Conservation (phyloP, 1,284 basidiomycete genomes). For the Schizopora paradoxa region DNA sequence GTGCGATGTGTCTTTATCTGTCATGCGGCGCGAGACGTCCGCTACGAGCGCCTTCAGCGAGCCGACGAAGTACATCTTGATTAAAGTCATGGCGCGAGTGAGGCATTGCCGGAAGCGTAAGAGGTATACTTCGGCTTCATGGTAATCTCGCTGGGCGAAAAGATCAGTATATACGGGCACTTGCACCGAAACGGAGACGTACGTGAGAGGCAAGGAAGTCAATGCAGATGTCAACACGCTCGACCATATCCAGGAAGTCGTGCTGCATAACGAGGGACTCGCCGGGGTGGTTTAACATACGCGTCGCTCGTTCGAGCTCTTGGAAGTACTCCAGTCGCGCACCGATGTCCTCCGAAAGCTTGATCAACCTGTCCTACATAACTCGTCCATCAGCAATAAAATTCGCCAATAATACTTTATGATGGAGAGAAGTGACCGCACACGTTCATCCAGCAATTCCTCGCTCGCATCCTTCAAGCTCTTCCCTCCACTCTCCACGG, state of each 20-base stretch:
- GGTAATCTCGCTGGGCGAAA: constrained; percentile 68
- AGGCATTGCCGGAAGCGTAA: constrained; percentile 94
- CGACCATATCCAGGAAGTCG: constrained; percentile 92
- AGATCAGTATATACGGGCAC: neutral
- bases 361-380: constrained; percentile 64
- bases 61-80: constrained; percentile 90
- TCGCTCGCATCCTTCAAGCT: constrained; percentile 89
- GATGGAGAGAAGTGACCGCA: constrained; percentile 30
- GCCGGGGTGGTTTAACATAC: constrained; percentile 88
- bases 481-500: constrained; percentile 84
- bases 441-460: constrained; percentile 79
- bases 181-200: constrained; percentile 29
- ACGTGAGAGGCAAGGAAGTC: constrained; percentile 84
- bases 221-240: constrained; percentile 87
- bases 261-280: constrained; percentile 83
- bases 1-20: constrained; percentile 76
- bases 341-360: constrained; percentile 74
- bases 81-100: constrained; percentile 91
- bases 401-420: constrained; percentile 5
- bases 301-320: constrained; percentile 83
- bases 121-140: constrained; percentile 86
- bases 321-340: constrained; percentile 84
- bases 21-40: constrained; percentile 68
- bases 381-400: constrained; percentile 5
- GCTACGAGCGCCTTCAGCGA: constrained; percentile 68